Evolutionary conservation across 2,329 filamentous ascomycete genomes (phyloP).

Genomic region (Chrysoporthe puriensis): DNA sequence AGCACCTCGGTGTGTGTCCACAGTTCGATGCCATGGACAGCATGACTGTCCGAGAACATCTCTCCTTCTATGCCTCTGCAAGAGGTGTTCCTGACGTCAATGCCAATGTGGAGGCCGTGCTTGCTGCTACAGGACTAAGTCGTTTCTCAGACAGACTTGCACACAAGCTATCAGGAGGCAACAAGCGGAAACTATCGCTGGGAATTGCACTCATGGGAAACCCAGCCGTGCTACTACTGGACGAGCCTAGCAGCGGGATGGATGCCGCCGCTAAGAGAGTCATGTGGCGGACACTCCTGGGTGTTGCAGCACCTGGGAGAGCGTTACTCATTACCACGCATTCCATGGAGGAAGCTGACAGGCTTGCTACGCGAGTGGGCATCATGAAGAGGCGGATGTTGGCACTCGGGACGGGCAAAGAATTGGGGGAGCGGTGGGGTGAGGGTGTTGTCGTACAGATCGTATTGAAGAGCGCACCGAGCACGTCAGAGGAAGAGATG

Average conservation of each 20-base stretch:
- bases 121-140: conserved; percentile 78
- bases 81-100: conserved; percentile 76
- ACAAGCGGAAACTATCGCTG: conserved; percentile 88
- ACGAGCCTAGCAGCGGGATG: conserved; percentile 87
- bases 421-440: conserved; percentile 75
- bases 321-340: conserved; percentile 89
- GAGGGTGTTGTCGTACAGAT: conserved; percentile 81
- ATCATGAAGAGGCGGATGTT: conserved; percentile 88
- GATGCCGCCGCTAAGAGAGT: conserved; percentile 89
- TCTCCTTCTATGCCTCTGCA: conserved; percentile 84
- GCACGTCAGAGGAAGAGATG: conserved; percentile 73
- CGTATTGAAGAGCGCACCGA: conserved; percentile 74
- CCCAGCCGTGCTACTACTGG: conserved; percentile 81
- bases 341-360: conserved; percentile 94
- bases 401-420: conserved; percentile 75
- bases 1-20: conserved; percentile 86
- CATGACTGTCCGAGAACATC: conserved; percentile 87
- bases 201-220: conserved; percentile 94
- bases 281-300: conserved; percentile 83
- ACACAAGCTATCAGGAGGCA: conserved; percentile 80
- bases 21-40: conserved; percentile 87
- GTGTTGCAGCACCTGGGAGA: conserved; percentile 68
- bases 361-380: conserved; percentile 79
- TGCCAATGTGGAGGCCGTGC: conserved; percentile 76
- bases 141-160: conserved; percentile 77